These are phyloP conservation scores for Macaranga tanarius DNA, from an alignment of 441 rosid genomes.

Conservation along the genomic window DNA sequence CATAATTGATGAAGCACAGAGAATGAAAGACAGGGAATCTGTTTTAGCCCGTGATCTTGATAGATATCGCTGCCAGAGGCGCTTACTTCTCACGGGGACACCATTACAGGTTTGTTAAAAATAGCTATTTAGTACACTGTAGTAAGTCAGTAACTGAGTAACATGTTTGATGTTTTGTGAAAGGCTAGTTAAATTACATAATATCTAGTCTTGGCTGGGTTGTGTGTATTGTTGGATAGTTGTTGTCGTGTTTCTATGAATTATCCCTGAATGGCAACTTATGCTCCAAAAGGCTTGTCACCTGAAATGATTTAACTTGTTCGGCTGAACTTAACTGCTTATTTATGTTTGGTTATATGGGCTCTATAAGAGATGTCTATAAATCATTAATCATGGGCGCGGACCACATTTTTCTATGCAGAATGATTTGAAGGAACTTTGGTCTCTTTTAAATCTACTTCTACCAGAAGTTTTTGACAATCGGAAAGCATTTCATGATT, in stretches of 20 bases:
- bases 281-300: not conserved
- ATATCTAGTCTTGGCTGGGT: not conserved
- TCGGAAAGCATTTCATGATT: slow-evolving; percentile 99
- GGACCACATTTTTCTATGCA: slow-evolving; percentile 36
- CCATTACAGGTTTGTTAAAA: slow-evolving; percentile 87
- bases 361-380: not conserved
- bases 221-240: not conserved
- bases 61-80: slow-evolving; percentile 97
- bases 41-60: slow-evolving; percentile 99
- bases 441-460: slow-evolving; percentile 98
- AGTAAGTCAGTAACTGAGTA: not conserved
- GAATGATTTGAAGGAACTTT: slow-evolving; percentile 99
- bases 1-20: slow-evolving; percentile 98
- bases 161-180: slow-evolving; percentile 6
- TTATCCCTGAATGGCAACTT: not conserved
- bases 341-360: not conserved
- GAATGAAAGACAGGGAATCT: slow-evolving; percentile 99
- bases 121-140: slow-evolving; percentile 15
- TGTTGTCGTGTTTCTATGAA: not conserved
- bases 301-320: slow-evolving; percentile 5
- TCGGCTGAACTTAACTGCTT: not conserved
- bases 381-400: not conserved
- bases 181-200: not conserved
- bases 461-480: slow-evolving; percentile 99
- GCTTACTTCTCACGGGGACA: slow-evolving; percentile 99